These are phyloP conservation scores for Mucor ambiguus DNA, from an alignment of 371 early-diverging fungal species.

Conservation along the genomic window DNA sequence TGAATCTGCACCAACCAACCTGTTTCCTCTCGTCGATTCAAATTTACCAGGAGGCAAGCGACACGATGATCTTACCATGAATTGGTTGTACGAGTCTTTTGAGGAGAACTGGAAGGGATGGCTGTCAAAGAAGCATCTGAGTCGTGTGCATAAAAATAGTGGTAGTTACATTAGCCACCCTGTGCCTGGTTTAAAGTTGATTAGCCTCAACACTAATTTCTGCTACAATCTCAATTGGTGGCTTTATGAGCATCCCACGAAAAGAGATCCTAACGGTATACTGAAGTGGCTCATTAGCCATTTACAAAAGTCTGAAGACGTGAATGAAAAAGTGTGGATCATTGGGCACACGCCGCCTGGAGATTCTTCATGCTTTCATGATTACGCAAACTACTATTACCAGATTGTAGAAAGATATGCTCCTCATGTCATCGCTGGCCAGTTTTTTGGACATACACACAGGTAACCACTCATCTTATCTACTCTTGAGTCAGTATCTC, in stretches of 20 bases:
- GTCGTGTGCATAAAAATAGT: slow-evolving; percentile 37
- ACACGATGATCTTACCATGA: slow-evolving; percentile 31
- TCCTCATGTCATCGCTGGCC: slow-evolving; percentile 61
- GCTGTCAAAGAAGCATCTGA: slow-evolving; percentile 33
- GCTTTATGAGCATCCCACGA: slow-evolving; percentile 40
- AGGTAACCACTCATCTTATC: slow-evolving; percentile 22
- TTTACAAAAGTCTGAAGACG: slow-evolving; percentile 58
- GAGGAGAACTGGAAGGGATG: slow-evolving; percentile 58
- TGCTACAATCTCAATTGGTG: slow-evolving; percentile 64
- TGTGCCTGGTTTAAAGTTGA: slow-evolving; percentile 49
- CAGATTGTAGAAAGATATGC: slow-evolving; percentile 62
- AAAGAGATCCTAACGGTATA: slow-evolving; percentile 56
- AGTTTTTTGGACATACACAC: slow-evolving; percentile 68
- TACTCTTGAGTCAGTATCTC: neutral
- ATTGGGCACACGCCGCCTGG: slow-evolving; percentile 63
- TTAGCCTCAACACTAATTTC: slow-evolving; percentile 68
- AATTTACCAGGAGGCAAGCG: slow-evolving; percentile 30
- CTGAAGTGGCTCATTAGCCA: slow-evolving; percentile 54
- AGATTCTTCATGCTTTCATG: slow-evolving; percentile 56
- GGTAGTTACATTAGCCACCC: slow-evolving; percentile 56
- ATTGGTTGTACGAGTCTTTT: slow-evolving; percentile 54
- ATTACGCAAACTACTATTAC: slow-evolving; percentile 60
- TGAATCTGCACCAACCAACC: slow-evolving; percentile 53
- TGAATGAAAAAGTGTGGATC: slow-evolving; percentile 58
- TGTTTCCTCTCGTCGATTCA: slow-evolving; percentile 47